Conservation (phyloP, 495 filamentous ascomycete species). For the Patellaria atrata region DNA sequence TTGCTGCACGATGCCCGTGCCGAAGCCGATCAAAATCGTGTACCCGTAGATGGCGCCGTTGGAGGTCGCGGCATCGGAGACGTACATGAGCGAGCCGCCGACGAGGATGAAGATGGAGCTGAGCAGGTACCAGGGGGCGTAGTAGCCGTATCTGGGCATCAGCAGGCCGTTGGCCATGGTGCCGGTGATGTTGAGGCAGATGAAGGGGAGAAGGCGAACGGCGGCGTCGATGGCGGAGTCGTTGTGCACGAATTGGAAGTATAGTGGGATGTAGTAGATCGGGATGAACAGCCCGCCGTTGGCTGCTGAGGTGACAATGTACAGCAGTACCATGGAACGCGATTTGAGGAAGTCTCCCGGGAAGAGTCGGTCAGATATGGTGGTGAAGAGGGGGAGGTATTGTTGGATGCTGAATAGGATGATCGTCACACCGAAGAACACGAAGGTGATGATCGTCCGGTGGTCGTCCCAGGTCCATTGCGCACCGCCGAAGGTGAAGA, state of each 20-base stretch:
- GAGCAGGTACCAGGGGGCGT: conserved; percentile 17
- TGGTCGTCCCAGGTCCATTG: conserved; percentile 12
- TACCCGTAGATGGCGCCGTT: conserved; percentile 7
- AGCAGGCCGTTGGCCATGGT: conserved; percentile 15
- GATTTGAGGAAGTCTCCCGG: conserved; percentile 7
- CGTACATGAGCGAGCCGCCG: conserved; percentile 13
- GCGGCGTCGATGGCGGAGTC: conserved; percentile 15
- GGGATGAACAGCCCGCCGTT: conserved; percentile 10
- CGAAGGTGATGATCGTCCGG: conserved; percentile 7
- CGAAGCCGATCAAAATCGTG: conserved; percentile 4
- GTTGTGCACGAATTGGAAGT: conserved; percentile 15
- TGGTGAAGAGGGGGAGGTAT: conserved; percentile 10
- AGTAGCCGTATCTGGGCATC: conserved; percentile 15
- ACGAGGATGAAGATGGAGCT: conserved; percentile 9
- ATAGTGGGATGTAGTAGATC: conserved; percentile 23
- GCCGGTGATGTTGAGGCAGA: conserved; percentile 14
- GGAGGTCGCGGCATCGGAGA: background rate
- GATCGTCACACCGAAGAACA: conserved; percentile 6
- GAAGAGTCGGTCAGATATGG: conserved; percentile 5
- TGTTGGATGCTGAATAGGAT: conserved; percentile 12
- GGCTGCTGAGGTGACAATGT: conserved; percentile 6
- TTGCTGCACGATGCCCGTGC: conserved; percentile 7
- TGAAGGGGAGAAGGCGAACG: conserved; percentile 20
- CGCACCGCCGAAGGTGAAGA: conserved; percentile 9
- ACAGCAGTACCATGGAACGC: conserved; percentile 13